Evolutionary conservation across 371 early-diverging fungal genomes (phyloP), one percentile per base, ranked within the genome.

Genomic region (Coemansia sp.): DNA sequence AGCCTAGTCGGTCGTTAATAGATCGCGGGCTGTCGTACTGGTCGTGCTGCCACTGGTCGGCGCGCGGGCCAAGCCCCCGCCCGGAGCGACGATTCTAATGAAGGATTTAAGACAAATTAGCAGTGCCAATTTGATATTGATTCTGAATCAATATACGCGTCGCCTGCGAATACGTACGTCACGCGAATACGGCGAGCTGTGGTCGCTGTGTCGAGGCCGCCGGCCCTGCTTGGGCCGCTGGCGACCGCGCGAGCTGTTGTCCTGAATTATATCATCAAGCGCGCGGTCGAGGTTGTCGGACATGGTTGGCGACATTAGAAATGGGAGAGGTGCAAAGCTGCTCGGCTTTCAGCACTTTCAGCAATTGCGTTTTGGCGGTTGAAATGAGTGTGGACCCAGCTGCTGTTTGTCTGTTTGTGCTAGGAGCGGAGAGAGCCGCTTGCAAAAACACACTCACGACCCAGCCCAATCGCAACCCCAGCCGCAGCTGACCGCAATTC

Each of bases 1-100:
- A 36, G 2, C 74, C 74, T 2, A 74, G 38, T n/a, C 74, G 35
- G n/a, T 70, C 74, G 56, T 62, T 71, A 30, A 71, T 74, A 16
- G 52, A 40, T 12, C 50, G 34, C 12, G 72, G 53, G n/a, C 56
- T 52, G 14, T 69, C 69, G 39, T 33, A 68, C 26, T 49, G 20
- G 40, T 72, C 66, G 48, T 74, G 75, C n/a, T 38, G 43, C 72
- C 69, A 65, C 38, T 55, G 57, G 42, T 48, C 54, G 14, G 40
- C 57, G 39, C 20, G 12, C 30, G 40, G 14, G 16, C 42, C 34
- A 6, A 9, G 4, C 41, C 31, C 39, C 11, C 53, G 9, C 43
- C 55, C 34, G 42, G 55, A 45, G 10, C 20, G 43, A 2, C 43
- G 43, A 36, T 16, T 20, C 45, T 63, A 56, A 48, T 16, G 31